Evolutionary conservation across 2,329 filamentous ascomycete species (phyloP).

Genomic region (Ceratocystis cacaofunesta): DNA sequence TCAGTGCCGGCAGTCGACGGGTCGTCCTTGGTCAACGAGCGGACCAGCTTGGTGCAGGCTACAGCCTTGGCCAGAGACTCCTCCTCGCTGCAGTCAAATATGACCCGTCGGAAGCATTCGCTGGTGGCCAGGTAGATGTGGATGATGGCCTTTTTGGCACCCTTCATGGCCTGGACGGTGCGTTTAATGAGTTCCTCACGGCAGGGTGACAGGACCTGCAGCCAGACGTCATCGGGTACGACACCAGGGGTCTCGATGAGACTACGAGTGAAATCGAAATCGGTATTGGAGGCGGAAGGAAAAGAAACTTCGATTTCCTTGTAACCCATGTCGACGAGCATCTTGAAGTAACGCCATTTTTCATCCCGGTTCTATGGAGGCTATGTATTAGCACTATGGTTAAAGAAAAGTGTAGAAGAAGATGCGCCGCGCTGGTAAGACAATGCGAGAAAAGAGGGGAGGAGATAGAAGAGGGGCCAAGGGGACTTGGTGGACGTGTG

Average conservation of each 20-base stretch:
- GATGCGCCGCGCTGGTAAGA: neutral
- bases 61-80: conserved; percentile 71
- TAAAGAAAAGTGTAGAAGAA: neutral
- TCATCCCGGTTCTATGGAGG: conserved; percentile 65
- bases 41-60: conserved; percentile 70
- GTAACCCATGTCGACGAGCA: conserved; percentile 83
- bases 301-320: conserved; percentile 98
- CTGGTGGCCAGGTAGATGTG: conserved; percentile 95
- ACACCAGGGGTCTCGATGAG: conserved; percentile 72
- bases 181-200: conserved; percentile 78
- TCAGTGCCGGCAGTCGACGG: conserved; percentile 41
- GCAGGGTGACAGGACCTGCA: conserved; percentile 87
- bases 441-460: neutral
- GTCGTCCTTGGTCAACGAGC: conserved; percentile 76
- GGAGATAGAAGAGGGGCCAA: neutral
- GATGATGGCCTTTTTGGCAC: conserved; percentile 83
- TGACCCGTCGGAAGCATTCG: conserved; percentile 82
- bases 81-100: conserved; percentile 77
- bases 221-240: conserved; percentile 75
- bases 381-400: neutral
- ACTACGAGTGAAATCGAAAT: conserved; percentile 79
- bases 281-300: conserved; percentile 83
- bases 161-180: conserved; percentile 77
- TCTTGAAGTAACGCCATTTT: conserved; percentile 90
- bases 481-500: neutral